Percentiles rank a stretch among this genome's conserved stretches.
These are phyloP conservation scores for Pseudozyma sp. DNA, from an alignment of 1,284 basidiomycete genomes.

Conservation along the genomic window DNA sequence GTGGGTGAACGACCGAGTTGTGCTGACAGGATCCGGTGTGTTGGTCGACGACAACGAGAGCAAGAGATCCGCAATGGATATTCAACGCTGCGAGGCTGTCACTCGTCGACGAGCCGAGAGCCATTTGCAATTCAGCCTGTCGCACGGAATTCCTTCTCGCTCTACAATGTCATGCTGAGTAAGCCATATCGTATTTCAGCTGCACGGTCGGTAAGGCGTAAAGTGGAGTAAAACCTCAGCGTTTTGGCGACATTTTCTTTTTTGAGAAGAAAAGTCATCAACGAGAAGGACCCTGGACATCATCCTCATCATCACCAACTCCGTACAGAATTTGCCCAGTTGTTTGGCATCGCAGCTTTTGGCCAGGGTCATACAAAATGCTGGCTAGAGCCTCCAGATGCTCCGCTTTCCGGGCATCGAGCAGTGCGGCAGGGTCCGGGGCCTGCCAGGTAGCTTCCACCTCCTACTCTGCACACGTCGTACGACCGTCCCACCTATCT, in stretches of 20 bases:
- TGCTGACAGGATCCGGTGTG: conserved; percentile 1
- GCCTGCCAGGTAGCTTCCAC: conserved; percentile 10
- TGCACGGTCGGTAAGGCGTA: not conserved
- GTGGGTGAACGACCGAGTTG: conserved; percentile 3
- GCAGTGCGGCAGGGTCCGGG: conserved; percentile 7
- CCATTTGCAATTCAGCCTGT: conserved; percentile 5
- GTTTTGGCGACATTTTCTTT: conserved; percentile 1
- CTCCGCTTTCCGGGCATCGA: conserved; percentile 13
- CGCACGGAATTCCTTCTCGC: conserved; percentile 22
- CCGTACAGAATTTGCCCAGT: too few relatives aligned
- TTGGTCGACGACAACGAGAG: conserved; percentile 23
- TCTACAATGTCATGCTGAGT: conserved; percentile 16
- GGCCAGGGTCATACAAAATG: conserved; percentile 6
- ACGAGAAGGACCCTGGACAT: too few relatives aligned
- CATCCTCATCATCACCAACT: conserved; percentile 3
- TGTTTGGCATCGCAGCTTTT: not conserved
- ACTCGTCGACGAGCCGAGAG: conserved; percentile 2
- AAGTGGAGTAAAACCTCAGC: conserved; percentile 22
- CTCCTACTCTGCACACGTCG: conserved; percentile 4
- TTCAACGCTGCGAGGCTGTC: not conserved
- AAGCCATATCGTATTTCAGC: not conserved
- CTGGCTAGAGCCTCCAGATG: conserved; percentile 30
- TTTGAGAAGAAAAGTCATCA: conserved; percentile 3
- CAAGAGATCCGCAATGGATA: conserved; percentile 3
- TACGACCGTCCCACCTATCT: not conserved